These are phyloP conservation scores for Termitomyces heimii DNA, from an alignment of 768 basidiomycete species.

Conservation along the genomic window DNA sequence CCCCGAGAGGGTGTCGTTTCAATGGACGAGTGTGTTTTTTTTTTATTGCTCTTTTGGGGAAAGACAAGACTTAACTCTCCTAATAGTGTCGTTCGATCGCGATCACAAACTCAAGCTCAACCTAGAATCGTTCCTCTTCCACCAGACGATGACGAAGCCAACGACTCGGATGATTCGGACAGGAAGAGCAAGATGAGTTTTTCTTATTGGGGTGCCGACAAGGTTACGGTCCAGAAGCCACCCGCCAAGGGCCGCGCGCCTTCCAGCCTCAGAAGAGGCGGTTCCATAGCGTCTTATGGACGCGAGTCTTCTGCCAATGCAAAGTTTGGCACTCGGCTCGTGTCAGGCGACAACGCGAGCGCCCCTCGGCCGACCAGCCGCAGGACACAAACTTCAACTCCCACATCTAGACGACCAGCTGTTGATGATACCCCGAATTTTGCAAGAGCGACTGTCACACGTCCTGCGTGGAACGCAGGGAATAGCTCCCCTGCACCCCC, in stretches of 20 bases:
- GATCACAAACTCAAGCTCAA: constrained; percentile 53
- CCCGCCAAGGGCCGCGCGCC: constrained; percentile 43
- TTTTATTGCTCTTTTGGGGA: neutral
- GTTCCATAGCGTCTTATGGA: constrained; percentile 52
- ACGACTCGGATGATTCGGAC: constrained; percentile 80
- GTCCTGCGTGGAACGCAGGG: constrained; percentile 69
- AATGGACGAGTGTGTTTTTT: constrained; percentile 78
- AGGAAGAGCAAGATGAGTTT: constrained; percentile 93
- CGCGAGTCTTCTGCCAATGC: constrained; percentile 86
- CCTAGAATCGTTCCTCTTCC: constrained; percentile 67
- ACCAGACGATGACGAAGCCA: constrained; percentile 50
- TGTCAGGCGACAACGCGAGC: constrained; percentile 53
- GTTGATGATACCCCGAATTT: constrained; percentile 61
- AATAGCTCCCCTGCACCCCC: constrained; percentile 38
- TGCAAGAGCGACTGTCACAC: constrained; percentile 67
- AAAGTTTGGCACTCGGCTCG: constrained; percentile 83
- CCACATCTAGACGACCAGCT: constrained; percentile 36
- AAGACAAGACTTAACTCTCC: constrained; percentile 6
- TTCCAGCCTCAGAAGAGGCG: constrained; percentile 36
- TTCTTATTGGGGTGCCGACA: constrained; percentile 91
- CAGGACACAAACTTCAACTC: constrained; percentile 44
- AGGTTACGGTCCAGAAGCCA: constrained; percentile 82
- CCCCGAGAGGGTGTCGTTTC: constrained; percentile 77
- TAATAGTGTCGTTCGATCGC: constrained; percentile 63
- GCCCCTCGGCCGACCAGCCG: constrained; percentile 57